Base-by-base conservation (phyloP, 2,329 filamentous ascomycete genomes). In the Elsinoe arachidis region DNA sequence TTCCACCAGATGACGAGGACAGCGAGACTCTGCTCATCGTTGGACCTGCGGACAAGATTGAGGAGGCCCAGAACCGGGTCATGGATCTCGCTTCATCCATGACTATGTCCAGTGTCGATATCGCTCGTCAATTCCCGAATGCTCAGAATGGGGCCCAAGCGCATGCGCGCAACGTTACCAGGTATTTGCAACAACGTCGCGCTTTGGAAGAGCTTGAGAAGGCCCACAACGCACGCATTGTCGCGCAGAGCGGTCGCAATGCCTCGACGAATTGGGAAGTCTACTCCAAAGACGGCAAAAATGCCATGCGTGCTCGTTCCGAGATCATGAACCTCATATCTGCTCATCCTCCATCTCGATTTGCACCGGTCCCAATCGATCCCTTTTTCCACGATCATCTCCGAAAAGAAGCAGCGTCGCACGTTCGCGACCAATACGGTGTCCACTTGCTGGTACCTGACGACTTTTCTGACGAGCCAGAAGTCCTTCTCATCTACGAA, bases 81-180 rank as follows among this genome's bases (percentile, higher is more conserved):
- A 90, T 95, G 79, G 88, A 95, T 64, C 79, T 96, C 57, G 91
- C 92, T 49, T 87, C 88, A 66, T 86, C 83, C 69, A 92, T 96
- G 84, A 86, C 90, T 66, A 87, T 86, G 77, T 84, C 86, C 38
- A 88, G 85, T 68, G 83, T 95, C 61, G 91, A 96, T 67, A 82
- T 95, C 64, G 84, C 86, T 33, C 83, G 86, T 53, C 86, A 90
- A 70, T 88, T 96, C 70, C 82, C 82, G 56, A 86, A 82, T 66
- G 85, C 86, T 14, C 83, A 87, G 33, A 78, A 80, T 57, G 88
- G 88, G 54, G 83, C 88, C 10, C 83, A 88, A 56, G 77, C 80
- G 7, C 92, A 99, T 69, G 92, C 91, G 11, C 85, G 86, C 60
- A 87, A 92, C 64, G 78, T 99, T 58, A 93, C 91, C 1, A 85